A percentile compares a stretch with the other conserved stretches of the same genome.
phyloP scores from a whole-genome alignment of 305 asterid genomes.

The Fraxinus ornus region DNA sequence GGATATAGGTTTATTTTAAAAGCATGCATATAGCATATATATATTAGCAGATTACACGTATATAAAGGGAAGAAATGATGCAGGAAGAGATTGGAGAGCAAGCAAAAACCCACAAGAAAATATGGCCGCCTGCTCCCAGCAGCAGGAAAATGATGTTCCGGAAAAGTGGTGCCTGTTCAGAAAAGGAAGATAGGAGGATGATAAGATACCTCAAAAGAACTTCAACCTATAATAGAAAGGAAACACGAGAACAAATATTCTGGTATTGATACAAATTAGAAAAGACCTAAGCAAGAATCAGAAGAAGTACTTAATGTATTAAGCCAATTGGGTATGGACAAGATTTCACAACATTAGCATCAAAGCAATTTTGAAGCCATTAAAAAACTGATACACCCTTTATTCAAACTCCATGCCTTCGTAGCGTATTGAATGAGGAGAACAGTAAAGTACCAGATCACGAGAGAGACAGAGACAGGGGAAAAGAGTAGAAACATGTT shows the following conservation, averaged over 20 bases:
- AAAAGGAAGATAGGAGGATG: constrained; percentile 18
- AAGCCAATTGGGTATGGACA: neutral
- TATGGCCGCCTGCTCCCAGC: constrained; percentile 39
- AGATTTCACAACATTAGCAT: neutral
- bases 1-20: constrained; percentile 13
- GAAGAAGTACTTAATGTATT: neutral
- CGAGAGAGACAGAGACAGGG: neutral
- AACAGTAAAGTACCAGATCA: neutral
- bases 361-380: neutral
- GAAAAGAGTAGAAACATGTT: too few species aligned
- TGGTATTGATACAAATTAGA: constrained; percentile 7
- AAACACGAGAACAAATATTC: neutral
- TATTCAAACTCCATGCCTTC: neutral
- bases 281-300: neutral
- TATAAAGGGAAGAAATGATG: neutral
- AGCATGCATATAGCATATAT: neutral
- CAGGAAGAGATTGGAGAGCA: neutral
- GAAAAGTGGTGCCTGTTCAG: constrained; percentile 30
- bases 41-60: neutral
- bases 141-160: constrained; percentile 23
- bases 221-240: neutral
- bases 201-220: constrained; percentile 17
- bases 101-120: constrained; percentile 35
- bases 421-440: neutral
- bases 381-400: neutral